Conservation (phyloP, 768 basidiomycete genomes). For the Leccinum barrowsii region DNA sequence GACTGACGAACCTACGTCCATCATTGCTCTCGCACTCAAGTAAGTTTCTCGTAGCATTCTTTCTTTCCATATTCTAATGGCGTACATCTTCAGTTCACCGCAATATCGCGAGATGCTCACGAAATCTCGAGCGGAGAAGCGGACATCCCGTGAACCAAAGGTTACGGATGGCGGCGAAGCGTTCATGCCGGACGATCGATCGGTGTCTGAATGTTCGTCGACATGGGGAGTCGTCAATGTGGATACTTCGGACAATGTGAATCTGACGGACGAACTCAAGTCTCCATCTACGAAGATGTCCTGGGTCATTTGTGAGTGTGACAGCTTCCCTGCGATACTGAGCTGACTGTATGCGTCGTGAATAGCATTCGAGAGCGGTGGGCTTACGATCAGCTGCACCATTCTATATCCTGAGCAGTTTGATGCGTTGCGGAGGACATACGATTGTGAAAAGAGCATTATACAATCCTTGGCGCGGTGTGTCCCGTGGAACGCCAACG, state of each 20-base stretch:
- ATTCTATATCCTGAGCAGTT: conserved; percentile 97
- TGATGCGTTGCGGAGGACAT: conserved; percentile 86
- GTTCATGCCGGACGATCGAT: conserved; percentile 91
- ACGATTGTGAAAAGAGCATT: conserved; percentile 92
- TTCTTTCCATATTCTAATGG: conserved; percentile 4
- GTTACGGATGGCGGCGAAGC: conserved; percentile 69
- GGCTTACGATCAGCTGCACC: conserved; percentile 87
- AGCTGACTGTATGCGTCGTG: conserved; percentile 5
- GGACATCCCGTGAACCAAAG: conserved; percentile 53
- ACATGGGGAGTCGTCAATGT: conserved; percentile 93
- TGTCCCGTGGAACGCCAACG: conserved; percentile 92
- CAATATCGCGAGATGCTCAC: conserved; percentile 79
- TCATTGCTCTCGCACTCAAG: conserved; percentile 93
- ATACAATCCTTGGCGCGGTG: conserved; percentile 92
- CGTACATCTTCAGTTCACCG: conserved; percentile 51
- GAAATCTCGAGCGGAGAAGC: conserved; percentile 75
- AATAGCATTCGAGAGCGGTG: conserved; percentile 85
- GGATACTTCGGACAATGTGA: conserved; percentile 58
- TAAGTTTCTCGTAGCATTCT: conserved; percentile 34
- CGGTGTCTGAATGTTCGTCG: conserved; percentile 77
- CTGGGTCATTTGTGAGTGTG: conserved; percentile 71
- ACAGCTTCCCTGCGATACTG: background rate
- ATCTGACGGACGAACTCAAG: conserved; percentile 74
- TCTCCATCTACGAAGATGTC: conserved; percentile 76
- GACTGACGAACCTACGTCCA: conserved; percentile 96